phyloP scores from a whole-genome alignment of 169 alveolate species.

The Babesia microti region DNA sequence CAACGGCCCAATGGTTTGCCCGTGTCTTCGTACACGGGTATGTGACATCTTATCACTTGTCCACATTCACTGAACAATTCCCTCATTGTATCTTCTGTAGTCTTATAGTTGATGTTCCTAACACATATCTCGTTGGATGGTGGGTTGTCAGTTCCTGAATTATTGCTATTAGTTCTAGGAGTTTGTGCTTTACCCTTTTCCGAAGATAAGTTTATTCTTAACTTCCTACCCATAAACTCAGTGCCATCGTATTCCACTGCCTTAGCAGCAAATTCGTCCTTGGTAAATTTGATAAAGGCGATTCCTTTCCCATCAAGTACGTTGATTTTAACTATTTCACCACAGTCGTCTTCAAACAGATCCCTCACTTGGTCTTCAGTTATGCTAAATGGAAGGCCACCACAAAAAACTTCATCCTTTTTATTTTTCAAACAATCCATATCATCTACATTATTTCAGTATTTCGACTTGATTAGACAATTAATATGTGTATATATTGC shows the following conservation, averaged over 20 bases:
- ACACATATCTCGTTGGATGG: conserved; percentile 38
- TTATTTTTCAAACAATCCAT: no score
- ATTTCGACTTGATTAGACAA: no score
- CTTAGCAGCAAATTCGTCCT: conserved; percentile 73
- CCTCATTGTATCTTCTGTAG: conserved; percentile 58
- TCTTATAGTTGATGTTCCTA: conserved; percentile 54
- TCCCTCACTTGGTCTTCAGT: conserved; percentile 74
- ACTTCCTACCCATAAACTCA: conserved; percentile 64
- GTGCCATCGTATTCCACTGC: conserved; percentile 77
- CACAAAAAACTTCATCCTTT: conserved; percentile 73
- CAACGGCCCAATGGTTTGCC: conserved; percentile 63
- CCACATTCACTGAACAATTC: conserved; percentile 64
- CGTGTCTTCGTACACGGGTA: conserved; percentile 61
- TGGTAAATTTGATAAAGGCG: conserved; percentile 75
- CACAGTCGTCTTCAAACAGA: conserved; percentile 76
- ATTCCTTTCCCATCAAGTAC: conserved; percentile 73
- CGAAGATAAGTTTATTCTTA: conserved; percentile 71
- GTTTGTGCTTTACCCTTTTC: conserved; percentile 10
- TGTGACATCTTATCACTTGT: conserved; percentile 34
- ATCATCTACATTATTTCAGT: no score
- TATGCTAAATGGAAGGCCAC: conserved; percentile 70
- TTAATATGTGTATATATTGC: no score
- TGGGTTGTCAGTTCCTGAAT: background rate
- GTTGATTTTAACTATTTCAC: conserved; percentile 67
- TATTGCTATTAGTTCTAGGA: background rate